phyloP scores from a whole-genome alignment of 192 early-diverging fungal genomes.

The Endogone sp. region DNA sequence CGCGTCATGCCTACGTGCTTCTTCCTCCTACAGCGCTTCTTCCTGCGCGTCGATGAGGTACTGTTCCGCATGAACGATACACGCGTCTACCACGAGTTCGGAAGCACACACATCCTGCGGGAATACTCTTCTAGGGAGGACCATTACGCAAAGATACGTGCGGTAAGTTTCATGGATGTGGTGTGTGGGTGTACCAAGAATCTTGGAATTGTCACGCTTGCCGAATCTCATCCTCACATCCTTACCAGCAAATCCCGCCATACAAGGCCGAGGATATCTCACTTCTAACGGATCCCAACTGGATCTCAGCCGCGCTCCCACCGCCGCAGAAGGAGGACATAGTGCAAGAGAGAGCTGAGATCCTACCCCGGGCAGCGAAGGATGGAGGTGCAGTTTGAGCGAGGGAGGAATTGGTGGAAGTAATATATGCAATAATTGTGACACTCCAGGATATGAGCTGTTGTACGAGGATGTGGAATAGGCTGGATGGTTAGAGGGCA shows the following conservation, averaged over 20 bases:
- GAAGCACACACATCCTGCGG: slow-evolving; percentile 50
- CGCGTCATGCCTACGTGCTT: slow-evolving; percentile 94
- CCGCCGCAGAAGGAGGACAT: slow-evolving; percentile 1
- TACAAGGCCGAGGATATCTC: slow-evolving; percentile 47
- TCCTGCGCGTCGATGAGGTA: slow-evolving; percentile 92
- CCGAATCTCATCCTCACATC: background rate
- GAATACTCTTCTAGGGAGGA: slow-evolving; percentile 71
- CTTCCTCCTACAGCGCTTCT: slow-evolving; percentile 82
- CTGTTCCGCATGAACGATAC: slow-evolving; percentile 90
- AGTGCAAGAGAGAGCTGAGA: background rate
- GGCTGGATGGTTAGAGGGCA: too few relatives aligned
- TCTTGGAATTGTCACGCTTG: background rate
- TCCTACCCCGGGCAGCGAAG: too few relatives aligned
- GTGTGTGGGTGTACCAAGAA: background rate
- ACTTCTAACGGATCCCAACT: slow-evolving; percentile 51
- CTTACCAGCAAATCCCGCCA: slow-evolving; percentile 29
- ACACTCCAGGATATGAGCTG: too few relatives aligned
- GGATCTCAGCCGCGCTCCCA: slow-evolving; percentile 49
- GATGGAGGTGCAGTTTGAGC: too few relatives aligned
- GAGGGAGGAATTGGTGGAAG: too few relatives aligned
- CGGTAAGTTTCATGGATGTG: slow-evolving; percentile 34
- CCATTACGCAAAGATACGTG: slow-evolving; percentile 52
- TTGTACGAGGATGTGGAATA: too few relatives aligned
- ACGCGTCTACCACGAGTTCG: slow-evolving; percentile 86
- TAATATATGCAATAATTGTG: too few relatives aligned